A percentile compares a stretch with the other conserved stretches of the same genome.
Conservation (phyloP, 2,329 filamentous ascomycete genomes). For the Fusarium algeriense region DNA sequence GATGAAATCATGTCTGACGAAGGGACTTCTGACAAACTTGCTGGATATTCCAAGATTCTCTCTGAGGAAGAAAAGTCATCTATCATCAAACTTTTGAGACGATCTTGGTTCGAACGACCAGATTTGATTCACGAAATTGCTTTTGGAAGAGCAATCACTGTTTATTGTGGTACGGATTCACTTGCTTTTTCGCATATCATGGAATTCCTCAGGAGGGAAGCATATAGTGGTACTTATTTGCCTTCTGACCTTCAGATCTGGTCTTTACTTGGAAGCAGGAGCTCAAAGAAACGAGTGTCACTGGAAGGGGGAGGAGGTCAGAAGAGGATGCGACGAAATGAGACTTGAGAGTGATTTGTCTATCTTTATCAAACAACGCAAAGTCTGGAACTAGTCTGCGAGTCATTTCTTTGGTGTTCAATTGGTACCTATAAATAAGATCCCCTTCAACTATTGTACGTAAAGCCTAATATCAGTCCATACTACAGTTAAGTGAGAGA, state of each 20-base stretch:
- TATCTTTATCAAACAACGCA: too few species aligned
- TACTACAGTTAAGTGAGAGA: too few species aligned
- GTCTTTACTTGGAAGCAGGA: neutral
- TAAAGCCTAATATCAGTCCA: too few species aligned
- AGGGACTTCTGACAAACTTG: rapidly evolving
- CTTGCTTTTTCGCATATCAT: neutral
- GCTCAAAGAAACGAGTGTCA: neutral
- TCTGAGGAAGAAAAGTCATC: rapidly evolving
- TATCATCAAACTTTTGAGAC: neutral
- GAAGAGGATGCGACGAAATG: neutral
- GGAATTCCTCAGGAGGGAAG: neutral
- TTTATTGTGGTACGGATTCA: neutral
- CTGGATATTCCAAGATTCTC: rapidly evolving
- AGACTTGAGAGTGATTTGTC: neutral
- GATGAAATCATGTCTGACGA: neutral
- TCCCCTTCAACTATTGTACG: too few species aligned
- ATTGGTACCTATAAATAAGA: too few species aligned
- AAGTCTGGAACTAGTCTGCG: too few species aligned
- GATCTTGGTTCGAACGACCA: slow-evolving; percentile 10
- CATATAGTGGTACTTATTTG: neutral
- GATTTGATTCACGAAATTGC: neutral
- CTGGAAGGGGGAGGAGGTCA: neutral
- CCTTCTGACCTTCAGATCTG: neutral
- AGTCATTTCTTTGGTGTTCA: too few species aligned
- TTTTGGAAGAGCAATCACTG: slow-evolving; percentile 1